Conservation (phyloP, 768 basidiomycete genomes). For the Tylopilus subfusipes region DNA sequence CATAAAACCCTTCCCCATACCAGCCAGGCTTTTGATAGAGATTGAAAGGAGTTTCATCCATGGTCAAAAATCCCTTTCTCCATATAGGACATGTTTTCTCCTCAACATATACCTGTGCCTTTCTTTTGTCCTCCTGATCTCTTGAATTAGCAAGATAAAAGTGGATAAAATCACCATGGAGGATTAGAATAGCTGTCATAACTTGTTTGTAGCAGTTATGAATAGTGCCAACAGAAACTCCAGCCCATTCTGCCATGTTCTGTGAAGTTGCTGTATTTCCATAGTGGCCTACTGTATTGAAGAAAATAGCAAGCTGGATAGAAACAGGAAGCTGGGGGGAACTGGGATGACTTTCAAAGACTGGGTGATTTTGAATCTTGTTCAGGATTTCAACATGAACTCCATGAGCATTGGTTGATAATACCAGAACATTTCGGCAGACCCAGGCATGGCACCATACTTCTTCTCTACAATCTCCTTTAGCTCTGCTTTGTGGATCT, state of each 20-base stretch:
- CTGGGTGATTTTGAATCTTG: no score
- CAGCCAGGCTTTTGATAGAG: constrained; percentile 23
- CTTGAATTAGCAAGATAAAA: not conserved
- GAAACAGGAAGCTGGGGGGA: constrained; percentile 25
- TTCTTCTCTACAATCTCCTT: no score
- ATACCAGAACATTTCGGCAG: no score
- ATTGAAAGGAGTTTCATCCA: constrained; percentile 11
- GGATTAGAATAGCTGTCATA: not conserved
- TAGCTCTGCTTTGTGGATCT: no score
- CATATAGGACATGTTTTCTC: not conserved
- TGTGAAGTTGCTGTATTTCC: constrained; percentile 8
- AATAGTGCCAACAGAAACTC: constrained; percentile 17
- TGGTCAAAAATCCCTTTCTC: constrained; percentile 4
- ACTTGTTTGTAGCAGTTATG: not conserved
- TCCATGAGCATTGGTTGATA: no score
- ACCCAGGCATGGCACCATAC: no score
- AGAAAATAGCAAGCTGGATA: constrained; percentile 30
- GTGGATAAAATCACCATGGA: not conserved
- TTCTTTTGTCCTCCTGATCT: not conserved
- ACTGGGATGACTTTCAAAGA: not conserved
- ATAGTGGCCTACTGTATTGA: constrained; percentile 22
- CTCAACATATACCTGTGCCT: not conserved
- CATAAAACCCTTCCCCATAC: constrained; percentile 16
- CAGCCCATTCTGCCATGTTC: constrained; percentile 22
- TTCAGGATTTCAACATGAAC: no score